phyloP scores from a whole-genome alignment of 73 alveolate genomes.

The Paramecium caudatum region DNA sequence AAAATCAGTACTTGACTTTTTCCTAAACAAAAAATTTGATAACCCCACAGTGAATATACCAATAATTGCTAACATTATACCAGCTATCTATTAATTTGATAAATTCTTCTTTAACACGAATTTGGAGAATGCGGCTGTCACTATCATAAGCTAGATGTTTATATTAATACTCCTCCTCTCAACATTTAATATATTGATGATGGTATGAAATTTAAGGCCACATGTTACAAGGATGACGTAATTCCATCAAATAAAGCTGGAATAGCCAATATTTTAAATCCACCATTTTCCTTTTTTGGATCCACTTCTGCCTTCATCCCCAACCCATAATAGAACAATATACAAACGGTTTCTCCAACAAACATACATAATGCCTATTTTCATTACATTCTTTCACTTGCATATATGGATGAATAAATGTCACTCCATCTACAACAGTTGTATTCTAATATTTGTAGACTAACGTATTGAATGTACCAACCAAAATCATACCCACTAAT shows the following conservation, averaged over 20 bases:
- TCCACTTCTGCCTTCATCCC: conserved; percentile 38
- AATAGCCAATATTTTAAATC: conserved; percentile 42
- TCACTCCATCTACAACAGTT: conserved; percentile 35
- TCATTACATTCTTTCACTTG: background rate
- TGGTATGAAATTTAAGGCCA: conserved; percentile 71
- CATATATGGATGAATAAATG: conserved; percentile 71
- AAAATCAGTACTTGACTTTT: conserved; percentile 38
- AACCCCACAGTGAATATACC: conserved; percentile 93
- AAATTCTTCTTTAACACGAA: conserved; percentile 88
- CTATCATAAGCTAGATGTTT: conserved; percentile 77
- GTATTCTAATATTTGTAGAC: conserved; percentile 66
- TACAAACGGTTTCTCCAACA: conserved; percentile 65
- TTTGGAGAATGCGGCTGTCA: conserved; percentile 88
- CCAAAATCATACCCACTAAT: conserved; percentile 51
- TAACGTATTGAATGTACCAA: conserved; percentile 63
- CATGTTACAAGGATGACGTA: conserved; percentile 61
- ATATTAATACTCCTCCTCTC: conserved; percentile 84
- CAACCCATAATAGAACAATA: conserved; percentile 11
- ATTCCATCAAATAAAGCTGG: conserved; percentile 72
- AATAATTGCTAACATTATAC: conserved; percentile 81
- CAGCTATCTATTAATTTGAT: conserved; percentile 89
- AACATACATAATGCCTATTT: conserved; percentile 65
- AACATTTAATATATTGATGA: conserved; percentile 96
- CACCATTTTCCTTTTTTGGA: conserved; percentile 35
- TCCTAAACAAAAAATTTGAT: conserved; percentile 77